These are phyloP conservation scores for Corymbia maculata DNA, from an alignment of 345 rosid genomes.

Conservation along the genomic window DNA sequence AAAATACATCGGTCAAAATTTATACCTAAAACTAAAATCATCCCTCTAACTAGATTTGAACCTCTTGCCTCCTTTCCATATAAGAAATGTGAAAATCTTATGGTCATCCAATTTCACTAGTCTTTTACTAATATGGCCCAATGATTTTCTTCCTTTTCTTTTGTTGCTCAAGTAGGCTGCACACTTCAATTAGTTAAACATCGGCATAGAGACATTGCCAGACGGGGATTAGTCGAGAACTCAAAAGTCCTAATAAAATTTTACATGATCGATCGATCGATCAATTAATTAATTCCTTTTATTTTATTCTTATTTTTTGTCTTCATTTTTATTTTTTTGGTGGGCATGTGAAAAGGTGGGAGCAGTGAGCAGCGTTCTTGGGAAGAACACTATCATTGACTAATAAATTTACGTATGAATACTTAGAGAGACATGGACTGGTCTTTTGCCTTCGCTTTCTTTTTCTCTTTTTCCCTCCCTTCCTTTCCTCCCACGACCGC, in stretches of 20 bases:
- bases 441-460: background rate
- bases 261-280: background rate
- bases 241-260: too few relatives aligned
- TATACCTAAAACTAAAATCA: too few relatives aligned
- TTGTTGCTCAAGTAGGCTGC: background rate
- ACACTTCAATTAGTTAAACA: background rate
- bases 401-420: too few relatives aligned
- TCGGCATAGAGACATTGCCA: background rate
- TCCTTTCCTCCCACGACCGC: background rate
- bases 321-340: rapidly evolving
- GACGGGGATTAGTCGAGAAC: too few relatives aligned
- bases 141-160: background rate
- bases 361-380: background rate
- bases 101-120: background rate
- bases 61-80: rapidly evolving
- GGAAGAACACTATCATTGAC: background rate
- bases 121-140: rapidly evolving
- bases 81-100: too few relatives aligned
- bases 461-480: background rate
- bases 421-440: background rate
- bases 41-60: too few relatives aligned
- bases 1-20: too few relatives aligned
- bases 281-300: too few relatives aligned
- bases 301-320: too few relatives aligned
- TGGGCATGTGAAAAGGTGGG: background rate